These are phyloP conservation scores for Suhomyces taliae DNA, from an alignment of 1,139 yeast species.

Conservation along the genomic window DNA sequence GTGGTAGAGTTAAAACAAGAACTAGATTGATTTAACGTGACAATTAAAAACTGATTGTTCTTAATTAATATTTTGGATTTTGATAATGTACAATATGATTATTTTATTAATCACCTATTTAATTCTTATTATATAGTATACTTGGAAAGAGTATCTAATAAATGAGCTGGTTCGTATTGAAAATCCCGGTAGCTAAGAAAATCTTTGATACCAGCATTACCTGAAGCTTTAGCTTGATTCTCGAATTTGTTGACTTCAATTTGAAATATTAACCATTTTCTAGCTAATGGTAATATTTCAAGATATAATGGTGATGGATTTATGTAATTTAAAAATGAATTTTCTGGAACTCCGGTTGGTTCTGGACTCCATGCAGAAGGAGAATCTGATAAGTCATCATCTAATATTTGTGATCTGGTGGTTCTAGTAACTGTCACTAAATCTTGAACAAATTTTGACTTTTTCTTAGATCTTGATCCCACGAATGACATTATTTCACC, in stretches of 20 bases:
- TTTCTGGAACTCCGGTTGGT: conserved; percentile 21
- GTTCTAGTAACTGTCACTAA: conserved; percentile 13
- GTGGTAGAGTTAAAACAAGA: conserved; percentile 57
- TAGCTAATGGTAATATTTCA: conserved; percentile 36
- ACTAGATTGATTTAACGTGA: conserved; percentile 37
- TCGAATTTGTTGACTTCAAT: conserved; percentile 27
- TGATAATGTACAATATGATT: neutral
- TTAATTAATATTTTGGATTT: no score
- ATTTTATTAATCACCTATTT: neutral
- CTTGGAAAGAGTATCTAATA: conserved; percentile 9
- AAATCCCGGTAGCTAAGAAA: conserved; percentile 41
- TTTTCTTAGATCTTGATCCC: conserved; percentile 20
- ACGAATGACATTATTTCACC: conserved; percentile 15
- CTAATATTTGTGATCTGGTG: conserved; percentile 11
- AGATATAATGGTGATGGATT: conserved; percentile 15
- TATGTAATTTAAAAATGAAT: conserved; percentile 19
- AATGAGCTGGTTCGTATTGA: conserved; percentile 19
- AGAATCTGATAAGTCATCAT: conserved; percentile 1
- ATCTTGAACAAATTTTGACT: conserved; percentile 21
- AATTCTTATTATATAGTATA: neutral
- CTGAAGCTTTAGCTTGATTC: conserved; percentile 15
- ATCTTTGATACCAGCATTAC: conserved; percentile 26
- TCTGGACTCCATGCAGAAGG: conserved; percentile 11
- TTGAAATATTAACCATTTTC: conserved; percentile 41
- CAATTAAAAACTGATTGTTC: no score